phyloP scores from a whole-genome alignment of 345 rosid species.

The Ceriops decandra region DNA sequence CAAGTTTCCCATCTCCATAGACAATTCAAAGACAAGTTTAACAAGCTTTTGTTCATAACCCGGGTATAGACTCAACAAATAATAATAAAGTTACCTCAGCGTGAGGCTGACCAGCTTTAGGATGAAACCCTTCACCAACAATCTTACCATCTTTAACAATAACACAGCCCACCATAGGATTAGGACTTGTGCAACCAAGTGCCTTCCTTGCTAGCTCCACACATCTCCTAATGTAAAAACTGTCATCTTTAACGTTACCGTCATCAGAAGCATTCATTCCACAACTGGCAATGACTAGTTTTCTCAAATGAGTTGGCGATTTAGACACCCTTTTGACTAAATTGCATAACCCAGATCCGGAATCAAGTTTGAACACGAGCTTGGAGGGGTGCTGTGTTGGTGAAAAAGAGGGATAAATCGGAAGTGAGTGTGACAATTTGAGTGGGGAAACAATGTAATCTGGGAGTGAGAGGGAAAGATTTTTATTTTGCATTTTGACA shows the following conservation, averaged over 20 bases:
- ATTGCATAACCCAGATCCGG: constrained; percentile 19
- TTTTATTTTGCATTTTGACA: no score
- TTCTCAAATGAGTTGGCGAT: constrained; percentile 15
- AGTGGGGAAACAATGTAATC: not conserved
- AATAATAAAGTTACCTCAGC: constrained; percentile 61
- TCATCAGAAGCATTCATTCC: not conserved
- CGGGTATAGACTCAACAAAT: not conserved
- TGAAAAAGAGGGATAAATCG: not conserved
- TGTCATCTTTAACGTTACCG: constrained; percentile 31
- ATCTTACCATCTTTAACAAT: constrained; percentile 77
- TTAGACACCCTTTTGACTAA: constrained; percentile 21
- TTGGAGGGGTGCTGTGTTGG: not conserved
- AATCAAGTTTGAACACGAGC: not conserved
- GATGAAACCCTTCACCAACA: constrained; percentile 95
- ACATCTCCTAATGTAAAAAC: constrained; percentile 62
- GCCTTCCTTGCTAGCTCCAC: constrained; percentile 81
- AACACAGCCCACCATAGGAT: constrained; percentile 95
- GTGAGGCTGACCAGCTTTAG: constrained; percentile 96
- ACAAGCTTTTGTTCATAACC: not conserved
- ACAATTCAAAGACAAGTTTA: no score
- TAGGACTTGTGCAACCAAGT: constrained; percentile 80
- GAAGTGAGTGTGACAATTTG: constrained; percentile 8
- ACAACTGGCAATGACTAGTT: not conserved
- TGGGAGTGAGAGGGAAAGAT: not conserved
- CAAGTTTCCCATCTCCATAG: no score